Evolutionary conservation across 306 rosid genomes (phyloP), one percentile per base, ranked within the genome.

Genomic region (Trifolium dubium): DNA sequence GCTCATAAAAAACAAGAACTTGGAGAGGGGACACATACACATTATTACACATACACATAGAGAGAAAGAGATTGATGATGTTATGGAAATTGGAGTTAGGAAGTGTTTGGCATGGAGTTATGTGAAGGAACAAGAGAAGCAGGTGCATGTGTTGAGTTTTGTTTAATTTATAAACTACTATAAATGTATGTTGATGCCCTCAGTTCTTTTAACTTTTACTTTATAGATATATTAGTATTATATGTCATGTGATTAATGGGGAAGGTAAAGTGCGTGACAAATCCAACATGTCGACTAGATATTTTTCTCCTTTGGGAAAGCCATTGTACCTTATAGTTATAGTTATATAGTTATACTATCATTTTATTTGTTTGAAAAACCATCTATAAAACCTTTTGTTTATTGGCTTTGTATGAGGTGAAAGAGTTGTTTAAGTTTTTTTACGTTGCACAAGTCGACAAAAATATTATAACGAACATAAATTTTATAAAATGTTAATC

Each of bases 241-340:
- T 75, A 75, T 31, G 30, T 64, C 56, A 31, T 53, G 68, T 14
- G 67, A 69, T 79, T 30, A 54, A 11, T n/a, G 67, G 73, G 66
- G 50, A 66, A 71, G 75, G 70, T 67, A 72, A 74, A 60, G 76
- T 67, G 69, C 46, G 50, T 6, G 23, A 9, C 18, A 49, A 53
- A 29, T 18, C 76, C 53, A 13, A 32, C 62, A 43, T 15, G 63
- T 80, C 60, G 12, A 50, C 62, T n/a, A 54, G 76, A 83, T 62
- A 77, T 80, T 83, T 81, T 46, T 71, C 83, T 58, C 67, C 46
- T 84, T 84, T 72, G 43, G 88, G 85, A 87, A 80, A 74, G 67
- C 72, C 51, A 2, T 65, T 65, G 35, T 2, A 3, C 59, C 39
- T 18, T 4, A 10, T 5, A 5, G 34, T 10, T 10, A 39, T 8